Evolutionary conservation across 2,329 filamentous ascomycete genomes (phyloP).

Genomic region (Aureobasidium sp.): DNA sequence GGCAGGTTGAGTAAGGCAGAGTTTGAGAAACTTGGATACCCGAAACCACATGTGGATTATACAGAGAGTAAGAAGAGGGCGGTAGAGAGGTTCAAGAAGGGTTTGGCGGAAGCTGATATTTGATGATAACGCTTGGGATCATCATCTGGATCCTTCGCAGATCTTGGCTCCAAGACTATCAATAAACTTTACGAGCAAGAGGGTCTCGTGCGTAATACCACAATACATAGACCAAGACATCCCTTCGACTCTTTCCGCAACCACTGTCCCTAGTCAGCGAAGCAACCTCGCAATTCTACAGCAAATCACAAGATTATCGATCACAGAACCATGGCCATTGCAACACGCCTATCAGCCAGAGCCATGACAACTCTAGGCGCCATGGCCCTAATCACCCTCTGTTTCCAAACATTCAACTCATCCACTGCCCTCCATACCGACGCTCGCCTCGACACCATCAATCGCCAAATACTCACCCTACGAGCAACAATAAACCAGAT

Average conservation of each 20-base stretch:
- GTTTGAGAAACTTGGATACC: conserved; percentile 41
- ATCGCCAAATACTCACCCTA: neutral
- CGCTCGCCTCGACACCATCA: neutral
- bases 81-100: conserved; percentile 35
- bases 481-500: neutral
- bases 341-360: neutral
- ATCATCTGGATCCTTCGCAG: neutral
- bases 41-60: conserved; percentile 38
- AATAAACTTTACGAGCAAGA: neutral
- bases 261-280: too few relatives aligned
- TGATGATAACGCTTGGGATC: conserved; percentile 13
- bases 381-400: neutral
- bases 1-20: conserved; percentile 35
- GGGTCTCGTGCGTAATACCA: neutral
- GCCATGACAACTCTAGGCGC: neutral
- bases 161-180: neutral
- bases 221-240: neutral
- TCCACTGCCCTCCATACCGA: neutral
- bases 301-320: too few relatives aligned
- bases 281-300: neutral
- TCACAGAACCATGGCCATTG: neutral
- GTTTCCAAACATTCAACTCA: neutral
- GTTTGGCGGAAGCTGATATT: conserved; percentile 32
- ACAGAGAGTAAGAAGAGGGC: conserved; percentile 34
- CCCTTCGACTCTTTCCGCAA: neutral